phyloP scores from a whole-genome alignment of 495 filamentous ascomycete species.

The Penicillium goetzii region DNA sequence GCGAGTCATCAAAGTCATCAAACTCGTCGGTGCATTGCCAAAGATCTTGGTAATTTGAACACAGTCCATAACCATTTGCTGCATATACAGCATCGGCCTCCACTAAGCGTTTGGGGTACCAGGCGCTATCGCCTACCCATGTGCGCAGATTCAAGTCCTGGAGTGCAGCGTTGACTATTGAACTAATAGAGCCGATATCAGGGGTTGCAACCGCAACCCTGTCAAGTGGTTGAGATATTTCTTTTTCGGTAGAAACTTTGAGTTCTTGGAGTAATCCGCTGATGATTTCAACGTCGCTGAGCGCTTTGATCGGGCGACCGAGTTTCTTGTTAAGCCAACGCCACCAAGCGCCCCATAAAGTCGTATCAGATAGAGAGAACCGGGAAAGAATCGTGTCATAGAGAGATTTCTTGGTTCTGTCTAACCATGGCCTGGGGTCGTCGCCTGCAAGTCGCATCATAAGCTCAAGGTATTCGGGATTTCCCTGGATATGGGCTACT shows the following conservation, averaged over 20 bases:
- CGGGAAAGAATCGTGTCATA: not conserved
- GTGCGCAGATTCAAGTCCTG: slow-evolving; percentile 12
- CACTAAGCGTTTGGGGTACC: slow-evolving; percentile 11
- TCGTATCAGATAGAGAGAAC: slow-evolving; percentile 9
- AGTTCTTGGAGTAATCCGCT: slow-evolving; percentile 21
- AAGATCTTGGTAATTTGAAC: slow-evolving; percentile 17
- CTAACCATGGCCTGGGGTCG: not conserved
- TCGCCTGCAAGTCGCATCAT: slow-evolving; percentile 18
- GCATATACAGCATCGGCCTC: slow-evolving; percentile 23
- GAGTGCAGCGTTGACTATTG: slow-evolving; percentile 19
- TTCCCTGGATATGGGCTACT: slow-evolving; percentile 18
- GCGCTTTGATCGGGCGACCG: slow-evolving; percentile 5
- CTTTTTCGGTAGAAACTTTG: slow-evolving; percentile 16
- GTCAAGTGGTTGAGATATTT: slow-evolving; percentile 16
- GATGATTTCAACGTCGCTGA: slow-evolving; percentile 17
- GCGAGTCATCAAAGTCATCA: not conserved
- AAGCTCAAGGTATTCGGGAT: slow-evolving; percentile 23
- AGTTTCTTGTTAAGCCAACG: slow-evolving; percentile 17
- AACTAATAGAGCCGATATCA: slow-evolving; percentile 14
- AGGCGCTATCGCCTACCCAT: slow-evolving; percentile 18
- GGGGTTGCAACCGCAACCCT: slow-evolving; percentile 22
- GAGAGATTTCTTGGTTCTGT: slow-evolving; percentile 3
- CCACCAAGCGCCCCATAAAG: slow-evolving; percentile 11
- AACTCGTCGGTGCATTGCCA: slow-evolving; percentile 19
- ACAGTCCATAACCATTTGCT: slow-evolving; percentile 12